Conservation (phyloP, 768 basidiomycete genomes). For the Porphyrellus cyaneotinctus region DNA sequence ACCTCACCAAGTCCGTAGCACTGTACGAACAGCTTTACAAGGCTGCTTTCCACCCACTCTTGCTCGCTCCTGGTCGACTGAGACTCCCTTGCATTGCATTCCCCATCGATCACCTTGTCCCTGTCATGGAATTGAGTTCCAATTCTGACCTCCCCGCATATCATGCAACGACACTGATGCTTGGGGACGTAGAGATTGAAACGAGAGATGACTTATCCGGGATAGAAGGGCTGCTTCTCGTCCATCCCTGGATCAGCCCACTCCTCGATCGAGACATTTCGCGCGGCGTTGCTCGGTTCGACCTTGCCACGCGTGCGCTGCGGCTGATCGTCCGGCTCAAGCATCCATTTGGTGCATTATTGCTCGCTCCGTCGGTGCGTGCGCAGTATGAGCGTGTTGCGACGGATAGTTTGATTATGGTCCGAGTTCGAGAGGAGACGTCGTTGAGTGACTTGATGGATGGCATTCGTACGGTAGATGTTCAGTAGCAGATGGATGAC, state of each 20-base stretch:
- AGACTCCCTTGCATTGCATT: neutral
- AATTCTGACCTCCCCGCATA: neutral
- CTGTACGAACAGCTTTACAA: neutral
- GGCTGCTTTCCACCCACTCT: neutral
- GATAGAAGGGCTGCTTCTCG: neutral
- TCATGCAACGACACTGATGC: neutral
- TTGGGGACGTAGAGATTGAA: neutral
- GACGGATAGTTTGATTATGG: neutral
- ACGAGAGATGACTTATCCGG: neutral
- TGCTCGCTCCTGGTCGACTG: neutral
- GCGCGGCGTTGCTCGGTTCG: neutral
- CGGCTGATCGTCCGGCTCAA: neutral
- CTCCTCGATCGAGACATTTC: neutral
- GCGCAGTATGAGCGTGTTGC: neutral
- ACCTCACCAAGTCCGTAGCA: neutral
- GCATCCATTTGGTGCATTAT: neutral
- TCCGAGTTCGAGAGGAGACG: neutral
- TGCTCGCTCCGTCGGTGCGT: neutral
- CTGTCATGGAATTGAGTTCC: neutral
- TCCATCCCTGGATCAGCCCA: neutral
- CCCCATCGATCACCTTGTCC: neutral
- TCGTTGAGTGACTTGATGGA: neutral
- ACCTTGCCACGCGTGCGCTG: neutral
- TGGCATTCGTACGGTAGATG: neutral
- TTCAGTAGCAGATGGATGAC: neutral